Evolutionary conservation across 208 protist species (phyloP).

Genomic region (Trypanosoma lewisi): DNA sequence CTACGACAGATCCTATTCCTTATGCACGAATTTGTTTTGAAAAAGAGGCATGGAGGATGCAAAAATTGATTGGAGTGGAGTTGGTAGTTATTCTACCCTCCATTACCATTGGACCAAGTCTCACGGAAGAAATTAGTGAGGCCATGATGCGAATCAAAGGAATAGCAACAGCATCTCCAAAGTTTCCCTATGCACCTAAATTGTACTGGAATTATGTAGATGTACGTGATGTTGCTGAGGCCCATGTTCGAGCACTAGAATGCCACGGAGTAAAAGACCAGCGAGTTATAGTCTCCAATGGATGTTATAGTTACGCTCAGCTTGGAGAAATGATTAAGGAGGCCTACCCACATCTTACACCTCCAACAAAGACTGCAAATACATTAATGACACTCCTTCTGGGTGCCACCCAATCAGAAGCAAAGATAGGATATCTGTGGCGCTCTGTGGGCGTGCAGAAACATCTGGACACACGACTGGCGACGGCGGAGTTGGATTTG

Average conservation of each 20-base stretch:
- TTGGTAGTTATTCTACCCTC: conserved; percentile 86
- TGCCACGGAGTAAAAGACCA: conserved; percentile 63
- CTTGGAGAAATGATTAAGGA: conserved; percentile 69
- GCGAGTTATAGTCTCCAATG: conserved; percentile 82
- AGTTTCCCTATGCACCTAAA: conserved; percentile 81
- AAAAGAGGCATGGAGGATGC: conserved; percentile 83
- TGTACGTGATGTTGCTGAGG: conserved; percentile 84
- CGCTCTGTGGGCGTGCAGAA: conserved; percentile 80
- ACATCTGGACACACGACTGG: conserved; percentile 58
- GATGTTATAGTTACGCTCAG: conserved; percentile 73
- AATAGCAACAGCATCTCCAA: conserved; percentile 62
- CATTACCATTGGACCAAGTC: conserved; percentile 80
- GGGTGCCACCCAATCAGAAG: conserved; percentile 40
- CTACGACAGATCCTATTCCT: conserved; percentile 67
- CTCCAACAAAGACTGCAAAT: conserved; percentile 72
- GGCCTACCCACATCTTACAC: conserved; percentile 73
- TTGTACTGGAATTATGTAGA: conserved; percentile 92
- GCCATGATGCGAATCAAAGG: conserved; percentile 68
- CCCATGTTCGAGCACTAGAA: conserved; percentile 81
- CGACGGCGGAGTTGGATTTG: conserved; percentile 54
- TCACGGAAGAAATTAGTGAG: conserved; percentile 79
- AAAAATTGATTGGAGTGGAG: conserved; percentile 88
- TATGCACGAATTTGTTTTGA: conserved; percentile 85
- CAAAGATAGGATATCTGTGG: conserved; percentile 81
- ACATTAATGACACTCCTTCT: conserved; percentile 79